Conservation (phyloP, 1,284 basidiomycete genomes). For the Fomitopsis betulina region DNA sequence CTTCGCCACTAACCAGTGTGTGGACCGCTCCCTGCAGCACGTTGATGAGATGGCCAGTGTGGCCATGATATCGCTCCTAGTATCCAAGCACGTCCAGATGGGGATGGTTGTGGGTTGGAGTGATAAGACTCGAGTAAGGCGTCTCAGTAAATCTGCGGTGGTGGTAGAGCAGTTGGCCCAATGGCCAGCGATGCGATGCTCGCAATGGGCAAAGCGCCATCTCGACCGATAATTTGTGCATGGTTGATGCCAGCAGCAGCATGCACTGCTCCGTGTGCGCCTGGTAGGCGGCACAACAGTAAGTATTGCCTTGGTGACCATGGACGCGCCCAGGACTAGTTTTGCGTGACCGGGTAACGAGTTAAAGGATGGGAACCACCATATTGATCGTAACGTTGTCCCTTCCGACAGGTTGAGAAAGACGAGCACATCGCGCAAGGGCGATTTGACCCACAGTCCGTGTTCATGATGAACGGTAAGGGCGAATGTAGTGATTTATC, state of each 20-base stretch:
- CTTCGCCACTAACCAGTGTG: not conserved
- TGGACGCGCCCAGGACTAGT: not conserved
- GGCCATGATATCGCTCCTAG: not conserved
- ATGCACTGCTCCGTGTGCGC: not conserved
- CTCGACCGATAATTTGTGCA: not conserved
- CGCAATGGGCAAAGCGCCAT: not conserved
- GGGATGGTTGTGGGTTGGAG: not conserved
- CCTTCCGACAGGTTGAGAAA: no score
- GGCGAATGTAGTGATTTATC: no score
- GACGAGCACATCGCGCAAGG: no score
- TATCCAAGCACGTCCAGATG: not conserved
- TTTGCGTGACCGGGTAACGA: not conserved
- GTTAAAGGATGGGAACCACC: no score
- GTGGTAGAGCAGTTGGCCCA: not conserved
- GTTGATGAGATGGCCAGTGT: not conserved
- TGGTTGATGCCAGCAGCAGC: not conserved
- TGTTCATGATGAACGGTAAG: no score
- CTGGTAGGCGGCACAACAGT: not conserved
- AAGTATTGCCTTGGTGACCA: not conserved
- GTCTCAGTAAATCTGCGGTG: not conserved
- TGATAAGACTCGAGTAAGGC: not conserved
- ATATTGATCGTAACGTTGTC: no score
- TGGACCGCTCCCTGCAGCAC: not conserved
- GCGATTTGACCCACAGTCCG: no score
- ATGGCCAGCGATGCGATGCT: not conserved